A percentile compares a stretch with the other conserved stretches of the same genome.
These are phyloP conservation scores for Casaregolazyma suthepensis DNA, from an alignment of 1,139 yeast genomes.

Conservation along the genomic window DNA sequence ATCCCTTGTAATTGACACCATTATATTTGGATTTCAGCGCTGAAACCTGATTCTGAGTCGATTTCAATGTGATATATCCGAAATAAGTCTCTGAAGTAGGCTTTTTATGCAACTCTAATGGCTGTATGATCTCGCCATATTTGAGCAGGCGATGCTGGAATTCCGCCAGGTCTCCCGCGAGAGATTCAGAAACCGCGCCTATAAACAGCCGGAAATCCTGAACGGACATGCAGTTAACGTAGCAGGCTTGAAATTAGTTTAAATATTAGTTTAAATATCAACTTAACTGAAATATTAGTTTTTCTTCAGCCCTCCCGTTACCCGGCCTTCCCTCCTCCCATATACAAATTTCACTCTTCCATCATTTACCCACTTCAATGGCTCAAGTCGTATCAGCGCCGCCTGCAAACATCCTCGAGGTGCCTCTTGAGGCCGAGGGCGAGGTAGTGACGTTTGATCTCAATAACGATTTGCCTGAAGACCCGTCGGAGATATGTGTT, in stretches of 20 bases:
- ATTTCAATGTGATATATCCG: conserved; percentile 58
- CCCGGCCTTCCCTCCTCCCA: background rate
- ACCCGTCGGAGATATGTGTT: conserved; percentile 72
- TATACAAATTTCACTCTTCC: background rate
- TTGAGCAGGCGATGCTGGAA: conserved; percentile 44
- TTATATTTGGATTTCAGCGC: conserved; percentile 53
- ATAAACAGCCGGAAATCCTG: conserved; percentile 46
- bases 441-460: conserved; percentile 38
- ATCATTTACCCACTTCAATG: background rate
- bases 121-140: conserved; percentile 42
- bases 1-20: conserved; percentile 72
- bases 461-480: conserved; percentile 77
- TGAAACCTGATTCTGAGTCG: conserved; percentile 41
- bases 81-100: conserved; percentile 47
- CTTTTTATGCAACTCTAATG: conserved; percentile 47
- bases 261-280: too few species aligned
- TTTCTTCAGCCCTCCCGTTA: background rate
- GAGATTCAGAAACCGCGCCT: conserved; percentile 55
- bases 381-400: background rate
- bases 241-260: too few species aligned
- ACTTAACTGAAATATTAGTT: too few species aligned
- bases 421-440: conserved; percentile 36
- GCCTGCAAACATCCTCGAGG: conserved; percentile 31
- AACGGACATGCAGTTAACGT: background rate
- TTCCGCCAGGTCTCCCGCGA: conserved; percentile 41